Evolutionary conservation across 2,329 filamentous ascomycete genomes (phyloP), one percentile per base, ranked within the genome.

Genomic region (Rhexocercosporidium sp.): DNA sequence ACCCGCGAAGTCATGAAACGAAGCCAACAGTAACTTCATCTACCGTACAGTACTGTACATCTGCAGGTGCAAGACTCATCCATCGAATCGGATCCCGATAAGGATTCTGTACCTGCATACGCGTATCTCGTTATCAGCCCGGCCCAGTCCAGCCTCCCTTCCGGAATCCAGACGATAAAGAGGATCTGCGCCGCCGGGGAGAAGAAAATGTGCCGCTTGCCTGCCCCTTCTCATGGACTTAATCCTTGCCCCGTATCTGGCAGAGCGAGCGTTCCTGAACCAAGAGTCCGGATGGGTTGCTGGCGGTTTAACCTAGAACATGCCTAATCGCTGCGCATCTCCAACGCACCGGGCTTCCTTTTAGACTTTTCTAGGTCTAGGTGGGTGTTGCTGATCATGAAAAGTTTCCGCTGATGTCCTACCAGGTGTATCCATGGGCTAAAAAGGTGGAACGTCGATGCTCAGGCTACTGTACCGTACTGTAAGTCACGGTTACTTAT

Each of bases 51-150:
- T n/a, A n/a, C n/a, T n/a, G n/a, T n/a, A 65, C 56, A 49, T 25
- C 16, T 25, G 37, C 41, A 25, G 41, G 16, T 37, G 27, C 51
- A 54, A 5, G 18, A 1, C 3, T 3, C 11, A 44, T 27, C 46
- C 7, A 16, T 59, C 65, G 59, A 66, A 66, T 66, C 65, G 59
- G 65, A 66, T 59, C n/a, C 8, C 5, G 51, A 37, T 31, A 59
- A 44, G 7, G 29, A 39, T 37, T 63, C n/a, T 53, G 65, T 62
- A 53, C 65, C 59, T 66, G 65, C 65, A 66, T 66, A 5, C 29
- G 18, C 29, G 39, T 57, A 57, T 59, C n/a, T n/a, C n/a, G n/a
- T n/a, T n/a, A n/a, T n/a, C n/a, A n/a, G n/a, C n/a, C n/a, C n/a
- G n/a, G n/a, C n/a, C n/a, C 51, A 29, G 62, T 22, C 62, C 12